Base-by-base conservation (phyloP, 2,329 filamentous ascomycete genomes). In the Claviceps citrina region DNA sequence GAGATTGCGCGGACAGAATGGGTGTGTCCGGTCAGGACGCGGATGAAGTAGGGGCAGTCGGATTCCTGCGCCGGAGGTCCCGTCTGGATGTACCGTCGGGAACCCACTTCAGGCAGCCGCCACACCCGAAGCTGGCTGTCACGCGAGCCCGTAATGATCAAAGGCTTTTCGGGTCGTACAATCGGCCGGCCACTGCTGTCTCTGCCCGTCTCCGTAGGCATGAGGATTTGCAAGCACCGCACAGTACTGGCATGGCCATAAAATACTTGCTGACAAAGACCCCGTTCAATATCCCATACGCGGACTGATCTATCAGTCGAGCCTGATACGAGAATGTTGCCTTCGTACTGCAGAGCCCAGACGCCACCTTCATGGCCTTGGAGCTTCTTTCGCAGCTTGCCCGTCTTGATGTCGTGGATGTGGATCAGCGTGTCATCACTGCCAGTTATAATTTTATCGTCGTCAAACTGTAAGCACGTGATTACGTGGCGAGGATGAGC, bases 391-490 rank as follows among this genome's bases (percentile, higher is more conserved):
- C 83, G 76, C 27, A 94, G 64, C 47, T 81, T 81, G 43, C 91
- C 91, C 0, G 87, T 95, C 62, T 91, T 93, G 10, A 91, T 96
- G 55, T 96, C 87, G 58, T 96, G 98, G 25, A 98, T 86, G 52
- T 98, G 87, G 52, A 98, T 98, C 46, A 95, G 79, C 4, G 87
- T 94, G 56, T 98, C 91, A 56, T 98, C 91, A 54, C 89, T 96
- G 20, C 91, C 91, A 1, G 91, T 98, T 49, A 98, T 73, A 49
- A 98, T 95, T 62, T 96, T 96, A 66, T 98, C 87, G 36, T 87
- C 84, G 54, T 98, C 91, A 52, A 98, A 98, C 57, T 98, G 87
- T 40, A 98, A 70, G 56, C 91, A 98, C 13, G 91, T 98, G 39
- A 98, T 93, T 45, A 98, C 91, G 63, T 96, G 89, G 26, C 85